phyloP scores from a whole-genome alignment of 495 filamentous ascomycete species.

The Aspergillus affinis region DNA sequence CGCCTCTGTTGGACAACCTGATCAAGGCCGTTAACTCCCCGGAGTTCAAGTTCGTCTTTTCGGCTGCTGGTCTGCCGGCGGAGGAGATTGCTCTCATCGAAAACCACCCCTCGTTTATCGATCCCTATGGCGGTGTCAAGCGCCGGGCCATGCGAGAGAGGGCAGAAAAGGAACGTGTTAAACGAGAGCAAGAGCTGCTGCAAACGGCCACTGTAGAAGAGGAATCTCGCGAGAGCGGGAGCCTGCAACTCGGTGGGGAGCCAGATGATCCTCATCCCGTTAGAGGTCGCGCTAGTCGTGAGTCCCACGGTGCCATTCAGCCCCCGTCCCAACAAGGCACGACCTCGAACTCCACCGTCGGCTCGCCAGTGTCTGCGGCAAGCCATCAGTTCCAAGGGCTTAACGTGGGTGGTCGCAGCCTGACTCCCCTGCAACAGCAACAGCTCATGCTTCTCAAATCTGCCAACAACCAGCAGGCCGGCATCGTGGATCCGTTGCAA shows the following conservation, averaged over 20 bases:
- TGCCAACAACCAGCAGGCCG: slow-evolving; percentile 49
- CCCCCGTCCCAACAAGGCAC: slow-evolving; percentile 70
- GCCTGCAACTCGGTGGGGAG: slow-evolving; percentile 85
- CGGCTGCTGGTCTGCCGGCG: slow-evolving; percentile 44
- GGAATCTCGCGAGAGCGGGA: slow-evolving; percentile 71
- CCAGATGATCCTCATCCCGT: slow-evolving; percentile 66
- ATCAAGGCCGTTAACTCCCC: slow-evolving; percentile 57
- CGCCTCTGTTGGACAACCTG: slow-evolving; percentile 44
- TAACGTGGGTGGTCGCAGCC: slow-evolving; percentile 62
- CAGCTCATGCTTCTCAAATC: slow-evolving; percentile 68
- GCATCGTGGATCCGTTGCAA: slow-evolving; percentile 59
- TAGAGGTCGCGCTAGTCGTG: slow-evolving; percentile 49
- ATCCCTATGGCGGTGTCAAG: slow-evolving; percentile 72
- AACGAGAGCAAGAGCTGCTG: slow-evolving; percentile 59
- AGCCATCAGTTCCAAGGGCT: slow-evolving; percentile 54
- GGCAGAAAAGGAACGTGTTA: slow-evolving; percentile 59
- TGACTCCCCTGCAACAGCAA: slow-evolving; percentile 82
- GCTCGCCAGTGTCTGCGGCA: slow-evolving; percentile 48
- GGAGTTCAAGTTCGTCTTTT: slow-evolving; percentile 62
- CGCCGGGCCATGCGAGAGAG: slow-evolving; percentile 70
- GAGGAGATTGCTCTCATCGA: slow-evolving; percentile 58
- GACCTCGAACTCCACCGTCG: slow-evolving; percentile 44
- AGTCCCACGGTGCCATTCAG: slow-evolving; percentile 62
- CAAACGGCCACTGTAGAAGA: slow-evolving; percentile 52
- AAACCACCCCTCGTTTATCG: slow-evolving; percentile 76